Conservation (phyloP, 495 filamentous ascomycete genomes). For the Jackrogersella multiformis region DNA sequence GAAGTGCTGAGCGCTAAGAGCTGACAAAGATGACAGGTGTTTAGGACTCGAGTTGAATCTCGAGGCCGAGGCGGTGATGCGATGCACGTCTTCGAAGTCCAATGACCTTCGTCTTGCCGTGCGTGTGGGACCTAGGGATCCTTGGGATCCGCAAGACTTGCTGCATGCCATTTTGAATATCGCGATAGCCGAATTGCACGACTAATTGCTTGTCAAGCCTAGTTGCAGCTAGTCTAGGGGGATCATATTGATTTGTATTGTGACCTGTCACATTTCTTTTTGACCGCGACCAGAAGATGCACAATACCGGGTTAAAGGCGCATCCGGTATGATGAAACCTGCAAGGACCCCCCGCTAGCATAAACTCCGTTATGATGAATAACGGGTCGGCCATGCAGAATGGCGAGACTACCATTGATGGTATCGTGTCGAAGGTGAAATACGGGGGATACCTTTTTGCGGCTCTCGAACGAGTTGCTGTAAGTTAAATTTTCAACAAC, state of each 20-base stretch:
- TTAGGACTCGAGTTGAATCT: conserved; percentile 21
- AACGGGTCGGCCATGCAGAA: conserved; percentile 40
- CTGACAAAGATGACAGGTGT: conserved; percentile 36
- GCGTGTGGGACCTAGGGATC: conserved; percentile 26
- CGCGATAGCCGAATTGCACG: conserved; percentile 43
- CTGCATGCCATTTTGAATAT: conserved; percentile 40
- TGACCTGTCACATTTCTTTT: conserved; percentile 43
- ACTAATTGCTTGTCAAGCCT: conserved; percentile 33
- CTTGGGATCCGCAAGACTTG: conserved; percentile 34
- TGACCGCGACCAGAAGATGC: conserved; percentile 30
- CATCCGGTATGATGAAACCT: conserved; percentile 41
- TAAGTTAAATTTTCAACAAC: conserved; percentile 17
- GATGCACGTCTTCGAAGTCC: conserved; percentile 39
- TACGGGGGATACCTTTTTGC: conserved; percentile 22
- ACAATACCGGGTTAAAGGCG: conserved; percentile 40
- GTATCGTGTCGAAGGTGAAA: conserved; percentile 22
- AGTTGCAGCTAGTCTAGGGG: conserved; percentile 23
- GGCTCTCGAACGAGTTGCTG: conserved; percentile 22
- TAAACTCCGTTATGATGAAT: conserved; percentile 44
- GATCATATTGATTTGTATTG: conserved; percentile 21
- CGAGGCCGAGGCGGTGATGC: conserved; percentile 17
- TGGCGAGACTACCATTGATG: conserved; percentile 37
- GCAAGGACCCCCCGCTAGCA: conserved; percentile 44
- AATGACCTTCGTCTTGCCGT: conserved; percentile 26
- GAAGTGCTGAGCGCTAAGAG: conserved; percentile 20